Conservation (phyloP, 768 basidiomycete species). For the Dioszegia crocea region DNA sequence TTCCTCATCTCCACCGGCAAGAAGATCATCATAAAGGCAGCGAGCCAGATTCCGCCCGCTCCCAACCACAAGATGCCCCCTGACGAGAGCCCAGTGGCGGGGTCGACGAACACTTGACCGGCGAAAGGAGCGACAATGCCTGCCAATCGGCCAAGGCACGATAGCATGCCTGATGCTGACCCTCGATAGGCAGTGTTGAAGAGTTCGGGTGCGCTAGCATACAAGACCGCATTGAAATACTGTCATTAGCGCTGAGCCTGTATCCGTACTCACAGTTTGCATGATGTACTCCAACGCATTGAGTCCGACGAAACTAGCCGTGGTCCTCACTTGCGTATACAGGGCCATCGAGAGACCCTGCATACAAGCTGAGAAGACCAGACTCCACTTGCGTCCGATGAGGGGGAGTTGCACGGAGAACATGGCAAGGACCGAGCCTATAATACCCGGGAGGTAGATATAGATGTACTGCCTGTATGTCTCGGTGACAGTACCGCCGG, state of each 20-base stretch:
- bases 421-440: constrained; percentile 42
- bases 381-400: constrained; percentile 40
- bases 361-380: constrained; percentile 36
- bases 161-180: constrained; percentile 39
- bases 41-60: constrained; percentile 41
- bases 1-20: constrained; percentile 47
- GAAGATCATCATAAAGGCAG: constrained; percentile 37
- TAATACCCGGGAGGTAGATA: constrained; percentile 45
- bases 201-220: constrained; percentile 46
- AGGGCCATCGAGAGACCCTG: constrained; percentile 41
- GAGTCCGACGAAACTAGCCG: constrained; percentile 40
- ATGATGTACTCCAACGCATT: constrained; percentile 47
- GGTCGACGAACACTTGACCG: constrained; percentile 19
- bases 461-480: constrained; percentile 50
- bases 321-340: constrained; percentile 43
- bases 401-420: constrained; percentile 41
- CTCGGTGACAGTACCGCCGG: constrained; percentile 34
- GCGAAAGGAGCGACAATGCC: constrained; percentile 47
- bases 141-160: constrained; percentile 40
- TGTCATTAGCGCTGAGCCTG: constrained; percentile 7
- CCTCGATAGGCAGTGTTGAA: constrained; percentile 46
- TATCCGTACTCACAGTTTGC: constrained; percentile 37
- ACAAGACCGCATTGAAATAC: constrained; percentile 48
- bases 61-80: constrained; percentile 45
- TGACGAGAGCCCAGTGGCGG: background rate